Evolutionary conservation across 805 yeast species (phyloP).

Genomic region (Wickerhamiella domercqiae): DNA sequence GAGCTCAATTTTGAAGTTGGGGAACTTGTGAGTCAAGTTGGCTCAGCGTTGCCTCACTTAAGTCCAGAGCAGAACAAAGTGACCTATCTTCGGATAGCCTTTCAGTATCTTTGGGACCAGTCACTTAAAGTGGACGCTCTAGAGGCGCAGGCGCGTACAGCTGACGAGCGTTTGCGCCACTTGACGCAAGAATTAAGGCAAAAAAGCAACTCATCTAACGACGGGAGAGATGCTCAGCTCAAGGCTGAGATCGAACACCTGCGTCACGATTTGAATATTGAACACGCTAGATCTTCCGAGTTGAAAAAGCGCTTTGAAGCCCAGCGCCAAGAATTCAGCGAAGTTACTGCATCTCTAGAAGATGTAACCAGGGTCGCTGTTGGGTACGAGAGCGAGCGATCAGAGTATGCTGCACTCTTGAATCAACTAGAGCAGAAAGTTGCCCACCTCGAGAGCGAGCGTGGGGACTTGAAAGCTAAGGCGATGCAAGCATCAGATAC

Average conservation of each 20-base stretch:
- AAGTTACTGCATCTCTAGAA: slow-evolving; percentile 22
- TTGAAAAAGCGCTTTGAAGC: slow-evolving; percentile 21
- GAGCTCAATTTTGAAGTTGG: slow-evolving; percentile 7
- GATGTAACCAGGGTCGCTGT: slow-evolving; percentile 26
- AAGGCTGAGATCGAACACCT: slow-evolving; percentile 1
- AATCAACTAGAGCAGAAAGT: slow-evolving; percentile 18
- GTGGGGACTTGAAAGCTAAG: slow-evolving; percentile 11
- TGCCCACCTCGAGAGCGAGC: slow-evolving; percentile 16
- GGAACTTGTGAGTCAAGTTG: slow-evolving; percentile 7
- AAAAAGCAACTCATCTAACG: neutral
- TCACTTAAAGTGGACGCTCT: slow-evolving; percentile 11
- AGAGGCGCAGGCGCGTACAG: slow-evolving; percentile 10
- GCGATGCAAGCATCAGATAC: slow-evolving; percentile 3
- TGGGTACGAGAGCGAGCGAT: slow-evolving; percentile 22
- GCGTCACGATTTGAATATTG: slow-evolving; percentile 2
- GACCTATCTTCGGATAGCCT: slow-evolving; percentile 9
- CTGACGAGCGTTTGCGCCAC: slow-evolving; percentile 12
- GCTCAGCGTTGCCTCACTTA: slow-evolving; percentile 8
- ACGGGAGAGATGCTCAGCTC: neutral
- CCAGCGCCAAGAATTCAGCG: slow-evolving; percentile 21
- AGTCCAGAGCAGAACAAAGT: slow-evolving; percentile 13
- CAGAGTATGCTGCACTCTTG: slow-evolving; percentile 8
- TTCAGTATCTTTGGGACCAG: slow-evolving; percentile 10
- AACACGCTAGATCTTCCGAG: slow-evolving; percentile 14
- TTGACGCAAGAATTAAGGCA: slow-evolving; percentile 1